Evolutionary conservation across 192 early-diverging fungal genomes (phyloP).

Genomic region (Neocallimastix lanati): DNA sequence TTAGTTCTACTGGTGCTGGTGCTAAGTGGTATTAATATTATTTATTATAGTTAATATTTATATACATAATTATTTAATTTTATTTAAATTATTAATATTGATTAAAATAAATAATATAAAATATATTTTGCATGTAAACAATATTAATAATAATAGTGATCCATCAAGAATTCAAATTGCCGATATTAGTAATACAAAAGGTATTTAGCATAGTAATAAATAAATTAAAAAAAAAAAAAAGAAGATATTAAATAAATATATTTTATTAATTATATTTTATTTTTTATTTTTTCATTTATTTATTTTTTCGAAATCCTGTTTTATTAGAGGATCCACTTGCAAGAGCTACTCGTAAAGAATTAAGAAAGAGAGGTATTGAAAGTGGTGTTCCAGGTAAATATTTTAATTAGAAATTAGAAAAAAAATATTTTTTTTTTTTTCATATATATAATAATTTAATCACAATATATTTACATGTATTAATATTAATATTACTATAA

Average conservation of each 20-base stretch:
- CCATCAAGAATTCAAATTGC: slow-evolving; percentile 91
- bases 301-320: neutral
- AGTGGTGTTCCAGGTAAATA: slow-evolving; percentile 33
- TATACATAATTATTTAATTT: no score
- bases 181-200: slow-evolving; percentile 80
- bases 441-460: no score
- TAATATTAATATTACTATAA: neutral
- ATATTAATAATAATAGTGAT: no score
- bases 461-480: no score
- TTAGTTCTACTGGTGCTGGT: slow-evolving; percentile 94
- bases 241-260: no score
- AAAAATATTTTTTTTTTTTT: no score
- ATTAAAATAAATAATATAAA: neutral
- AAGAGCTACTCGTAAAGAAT: slow-evolving; percentile 55
- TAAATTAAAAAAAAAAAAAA: no score
- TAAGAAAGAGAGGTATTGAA: slow-evolving; percentile 52
- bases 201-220: no score
- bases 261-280: no score
- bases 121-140: no score
- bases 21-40: slow-evolving; percentile 56
- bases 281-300: neutral
- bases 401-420: no score
- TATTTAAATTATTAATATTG: neutral
- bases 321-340: slow-evolving; percentile 79
- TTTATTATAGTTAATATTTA: no score